Base-by-base conservation (phyloP, 2,329 filamentous ascomycete genomes). In the Ophiostoma ips region DNA sequence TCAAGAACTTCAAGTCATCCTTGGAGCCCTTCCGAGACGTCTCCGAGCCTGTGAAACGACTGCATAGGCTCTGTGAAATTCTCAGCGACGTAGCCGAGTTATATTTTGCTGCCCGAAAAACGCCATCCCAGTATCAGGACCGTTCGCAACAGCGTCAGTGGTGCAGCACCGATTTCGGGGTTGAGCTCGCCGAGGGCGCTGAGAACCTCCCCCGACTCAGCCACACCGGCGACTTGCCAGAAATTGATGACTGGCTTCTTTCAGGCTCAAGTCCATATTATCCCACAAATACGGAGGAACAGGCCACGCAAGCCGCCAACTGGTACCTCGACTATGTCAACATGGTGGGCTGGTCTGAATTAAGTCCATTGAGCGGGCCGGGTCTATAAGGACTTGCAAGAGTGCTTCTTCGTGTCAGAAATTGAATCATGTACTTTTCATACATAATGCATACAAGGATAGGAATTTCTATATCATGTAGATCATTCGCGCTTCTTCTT, bases 261-360 rank as follows among this genome's bases (percentile, higher is more conserved):
- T 10, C 24, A 11, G 40, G 15, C 24, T 11, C 30, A 13, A 3
- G 15, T 16, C 24, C 40, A 8, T 8, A 30, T 10, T 43, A 5
- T 13, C 3, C n/a, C 3, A 28, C 13, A 15, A 43, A 11, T 16
- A 15, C 30, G 3, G 40, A 43, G 11, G 28, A 21, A 9, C 24
- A 43, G 24, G 40, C 40, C 6, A 11, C 19, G 15, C 30, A 34
- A 19, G 28, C 43, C 7, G 41, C 41, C 11, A 19, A 33, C 24
- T 45, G n/a, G 43, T 45, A 45, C 11, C 10, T 45, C 11, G 43
- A 45, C 16, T 45, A 34, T 45, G 43, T 45, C 9, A 45, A 45
- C 16, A 45, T 45, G 43, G 43, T 21, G 1, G 43, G 30, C 18
- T 45, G 43, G 43, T 45, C 28, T 13, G 43, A 45, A 10, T 28